Evolutionary conservation across 768 basidiomycete species (phyloP).

Genomic region (Collybia nuda): DNA sequence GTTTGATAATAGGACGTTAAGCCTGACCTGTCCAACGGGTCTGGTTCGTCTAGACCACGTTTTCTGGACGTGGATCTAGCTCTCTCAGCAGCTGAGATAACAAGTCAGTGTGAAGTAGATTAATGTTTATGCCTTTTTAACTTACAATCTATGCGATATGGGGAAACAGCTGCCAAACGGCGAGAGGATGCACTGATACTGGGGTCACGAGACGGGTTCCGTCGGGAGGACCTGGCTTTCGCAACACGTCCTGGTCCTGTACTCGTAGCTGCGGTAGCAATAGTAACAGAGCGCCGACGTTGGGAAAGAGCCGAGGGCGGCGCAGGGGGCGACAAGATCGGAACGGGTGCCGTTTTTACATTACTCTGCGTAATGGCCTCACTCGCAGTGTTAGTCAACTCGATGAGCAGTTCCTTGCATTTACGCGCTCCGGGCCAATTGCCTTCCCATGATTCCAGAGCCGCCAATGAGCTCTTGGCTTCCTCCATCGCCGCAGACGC

Average conservation of each 20-base stretch:
- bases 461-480: conserved; percentile 67
- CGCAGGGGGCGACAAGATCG: conserved; percentile 19
- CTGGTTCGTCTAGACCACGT: conserved; percentile 68
- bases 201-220: conserved; percentile 62
- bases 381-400: conserved; percentile 66
- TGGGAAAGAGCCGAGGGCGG: conserved; percentile 34
- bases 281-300: conserved; percentile 57
- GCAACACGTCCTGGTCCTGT: conserved; percentile 37
- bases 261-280: conserved; percentile 38
- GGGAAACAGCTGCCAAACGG: conserved; percentile 58
- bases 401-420: conserved; percentile 77
- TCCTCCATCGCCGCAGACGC: conserved; percentile 80
- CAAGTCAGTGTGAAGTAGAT: conserved; percentile 9
- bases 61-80: conserved; percentile 77
- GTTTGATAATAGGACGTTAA: conserved; percentile 48
- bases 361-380: conserved; percentile 56
- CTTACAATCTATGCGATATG: conserved; percentile 68
- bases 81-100: conserved; percentile 50
- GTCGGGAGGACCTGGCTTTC: conserved; percentile 49
- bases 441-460: conserved; percentile 81
- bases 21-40: conserved; percentile 43
- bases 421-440: conserved; percentile 87
- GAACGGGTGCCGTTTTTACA: conserved; percentile 16
- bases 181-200: conserved; percentile 37
- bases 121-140: conserved; percentile 8